These are phyloP conservation scores for Ogataea populi-albae DNA, from an alignment of 805 yeast species.

Conservation along the genomic window DNA sequence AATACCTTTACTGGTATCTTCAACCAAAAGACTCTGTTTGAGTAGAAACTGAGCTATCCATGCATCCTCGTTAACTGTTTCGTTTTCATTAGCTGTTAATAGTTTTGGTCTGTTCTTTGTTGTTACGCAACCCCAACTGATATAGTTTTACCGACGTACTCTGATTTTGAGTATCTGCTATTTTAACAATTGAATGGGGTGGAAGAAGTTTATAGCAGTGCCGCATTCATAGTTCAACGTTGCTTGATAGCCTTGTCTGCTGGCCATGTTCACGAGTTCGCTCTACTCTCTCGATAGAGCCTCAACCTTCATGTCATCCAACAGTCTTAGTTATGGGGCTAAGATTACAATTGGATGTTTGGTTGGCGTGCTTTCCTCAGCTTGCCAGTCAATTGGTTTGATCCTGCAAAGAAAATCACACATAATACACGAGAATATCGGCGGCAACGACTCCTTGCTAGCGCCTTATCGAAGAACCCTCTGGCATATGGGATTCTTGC, in stretches of 20 bases:
- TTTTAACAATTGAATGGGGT: too few relatives aligned
- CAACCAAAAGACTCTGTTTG: too few relatives aligned
- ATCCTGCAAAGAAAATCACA: slow-evolving; percentile 82
- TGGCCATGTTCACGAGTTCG: neutral
- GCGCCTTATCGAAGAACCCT: slow-evolving; percentile 48
- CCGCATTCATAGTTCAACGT: neutral
- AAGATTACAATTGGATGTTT: slow-evolving; percentile 54
- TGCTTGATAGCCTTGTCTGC: neutral
- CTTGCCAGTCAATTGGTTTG: slow-evolving; percentile 76
- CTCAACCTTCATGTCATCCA: slow-evolving; percentile 1
- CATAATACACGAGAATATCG: slow-evolving; percentile 39
- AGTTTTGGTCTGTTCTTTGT: too few relatives aligned
- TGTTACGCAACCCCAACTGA: too few relatives aligned
- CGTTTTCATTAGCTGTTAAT: too few relatives aligned
- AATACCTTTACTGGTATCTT: too few relatives aligned
- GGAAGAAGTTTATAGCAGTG: too few relatives aligned
- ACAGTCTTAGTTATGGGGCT: slow-evolving; percentile 6
- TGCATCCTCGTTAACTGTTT: too few relatives aligned
- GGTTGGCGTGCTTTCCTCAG: slow-evolving; percentile 73
- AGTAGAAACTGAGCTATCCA: too few relatives aligned
- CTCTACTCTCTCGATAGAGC: too few relatives aligned
- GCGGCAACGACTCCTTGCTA: slow-evolving; percentile 14
- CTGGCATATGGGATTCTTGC: slow-evolving; percentile 72
- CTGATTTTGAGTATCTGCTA: too few relatives aligned
- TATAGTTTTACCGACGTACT: too few relatives aligned